phyloP scores from a whole-genome alignment of 2,329 filamentous ascomycete species.

The Dothiorella sarmentorum region DNA sequence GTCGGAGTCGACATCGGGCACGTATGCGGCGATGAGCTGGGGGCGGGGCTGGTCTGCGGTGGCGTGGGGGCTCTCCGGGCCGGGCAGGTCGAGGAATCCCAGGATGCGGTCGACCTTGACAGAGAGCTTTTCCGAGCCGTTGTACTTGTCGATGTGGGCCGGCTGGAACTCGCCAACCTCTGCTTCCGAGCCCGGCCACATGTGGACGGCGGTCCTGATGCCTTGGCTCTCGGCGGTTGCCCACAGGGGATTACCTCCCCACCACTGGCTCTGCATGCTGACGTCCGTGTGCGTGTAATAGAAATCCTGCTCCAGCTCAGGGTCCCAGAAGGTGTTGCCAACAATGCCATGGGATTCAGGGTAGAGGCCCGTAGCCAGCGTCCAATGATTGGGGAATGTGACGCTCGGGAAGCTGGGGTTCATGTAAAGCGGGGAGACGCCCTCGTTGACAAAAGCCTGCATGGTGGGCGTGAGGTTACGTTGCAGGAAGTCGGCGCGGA shows the following conservation, averaged over 20 bases:
- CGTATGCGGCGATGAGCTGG: slow-evolving; percentile 90
- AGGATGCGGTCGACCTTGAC: slow-evolving; percentile 78
- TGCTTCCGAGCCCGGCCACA: slow-evolving; percentile 98
- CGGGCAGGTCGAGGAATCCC: slow-evolving; percentile 79
- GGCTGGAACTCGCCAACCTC: slow-evolving; percentile 73
- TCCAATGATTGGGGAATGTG: slow-evolving; percentile 94
- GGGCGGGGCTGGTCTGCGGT: slow-evolving; percentile 60
- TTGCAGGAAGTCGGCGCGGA: slow-evolving; percentile 88
- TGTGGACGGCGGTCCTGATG: slow-evolving; percentile 79
- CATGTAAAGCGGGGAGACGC: slow-evolving; percentile 91
- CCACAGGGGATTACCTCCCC: slow-evolving; percentile 93
- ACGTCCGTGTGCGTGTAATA: slow-evolving; percentile 74
- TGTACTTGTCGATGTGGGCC: slow-evolving; percentile 79
- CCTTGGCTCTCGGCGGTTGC: slow-evolving; percentile 82
- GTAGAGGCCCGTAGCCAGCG: slow-evolving; percentile 84
- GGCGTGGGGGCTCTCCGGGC: slow-evolving; percentile 57
- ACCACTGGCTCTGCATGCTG: slow-evolving; percentile 87
- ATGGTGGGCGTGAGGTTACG: slow-evolving; percentile 80
- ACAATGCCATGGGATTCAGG: slow-evolving; percentile 92
- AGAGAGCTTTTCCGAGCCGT: slow-evolving; percentile 68
- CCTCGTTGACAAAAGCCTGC: slow-evolving; percentile 72
- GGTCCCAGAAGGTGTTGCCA: slow-evolving; percentile 93
- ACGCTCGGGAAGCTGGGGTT: slow-evolving; percentile 91
- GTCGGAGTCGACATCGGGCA: slow-evolving; percentile 84
- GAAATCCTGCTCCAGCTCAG: slow-evolving; percentile 71